phyloP scores from a whole-genome alignment of 352 stramenopile genomes.

The Globisporangium nagaii region DNA sequence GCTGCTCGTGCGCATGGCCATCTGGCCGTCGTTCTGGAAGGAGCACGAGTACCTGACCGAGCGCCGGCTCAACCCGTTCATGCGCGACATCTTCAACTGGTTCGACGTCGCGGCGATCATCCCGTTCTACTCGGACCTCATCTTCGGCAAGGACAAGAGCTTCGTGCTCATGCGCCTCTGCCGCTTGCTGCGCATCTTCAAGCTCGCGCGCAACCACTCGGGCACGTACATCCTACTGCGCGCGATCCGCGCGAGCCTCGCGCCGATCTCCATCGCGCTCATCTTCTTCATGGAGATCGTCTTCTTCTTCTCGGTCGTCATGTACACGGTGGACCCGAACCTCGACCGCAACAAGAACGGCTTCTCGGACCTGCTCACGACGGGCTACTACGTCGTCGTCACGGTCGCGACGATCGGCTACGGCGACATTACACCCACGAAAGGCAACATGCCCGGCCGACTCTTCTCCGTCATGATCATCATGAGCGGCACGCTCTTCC shows the following conservation, averaged over 20 bases:
- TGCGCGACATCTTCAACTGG: constrained; percentile 79
- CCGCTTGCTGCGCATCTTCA: constrained; percentile 74
- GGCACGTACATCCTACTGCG: constrained; percentile 73
- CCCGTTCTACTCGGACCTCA: constrained; percentile 71
- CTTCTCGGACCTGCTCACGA: constrained; percentile 71
- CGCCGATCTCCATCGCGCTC: constrained; percentile 69
- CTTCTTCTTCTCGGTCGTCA: constrained; percentile 71
- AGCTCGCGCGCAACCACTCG: constrained; percentile 71
- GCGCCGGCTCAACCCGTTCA: constrained; percentile 56
- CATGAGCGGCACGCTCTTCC: constrained; percentile 77
- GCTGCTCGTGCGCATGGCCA: constrained; percentile 57
- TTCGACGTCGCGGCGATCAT: constrained; percentile 67
- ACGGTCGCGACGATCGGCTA: constrained; percentile 76
- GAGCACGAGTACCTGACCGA: constrained; percentile 68
- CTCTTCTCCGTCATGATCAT: constrained; percentile 78
- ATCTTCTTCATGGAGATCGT: constrained; percentile 83
- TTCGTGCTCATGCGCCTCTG: constrained; percentile 69
- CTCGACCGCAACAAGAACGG: constrained; percentile 51
- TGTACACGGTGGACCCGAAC: constrained; percentile 79
- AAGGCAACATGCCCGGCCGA: constrained; percentile 58
- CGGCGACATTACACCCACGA: constrained; percentile 70
- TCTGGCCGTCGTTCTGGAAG: constrained; percentile 71
- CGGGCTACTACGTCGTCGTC: constrained; percentile 71
- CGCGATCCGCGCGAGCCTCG: constrained; percentile 65
- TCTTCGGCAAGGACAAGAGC: constrained; percentile 68